A percentile compares a stretch with the other conserved stretches of the same genome.
phyloP scores from a whole-genome alignment of 78 protist species.

The Dictyostelium firmibasis region DNA sequence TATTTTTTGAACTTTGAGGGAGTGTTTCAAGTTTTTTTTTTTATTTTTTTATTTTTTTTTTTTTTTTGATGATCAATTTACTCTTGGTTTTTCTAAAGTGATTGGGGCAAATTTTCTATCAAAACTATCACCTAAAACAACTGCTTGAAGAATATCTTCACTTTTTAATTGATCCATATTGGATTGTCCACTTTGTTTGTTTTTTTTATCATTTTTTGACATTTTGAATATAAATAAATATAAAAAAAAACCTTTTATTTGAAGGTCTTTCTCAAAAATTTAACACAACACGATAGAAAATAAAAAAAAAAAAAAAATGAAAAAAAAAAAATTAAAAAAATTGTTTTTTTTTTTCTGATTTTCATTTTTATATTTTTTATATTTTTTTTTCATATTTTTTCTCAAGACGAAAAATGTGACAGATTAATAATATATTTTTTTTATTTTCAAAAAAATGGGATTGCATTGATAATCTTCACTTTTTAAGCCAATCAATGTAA shows the following conservation, averaged over 20 bases:
- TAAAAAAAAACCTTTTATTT: not conserved
- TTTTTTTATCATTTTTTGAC: not conserved
- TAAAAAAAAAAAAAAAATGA: not conserved
- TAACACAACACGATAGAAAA: not conserved
- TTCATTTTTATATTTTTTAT: too few species aligned
- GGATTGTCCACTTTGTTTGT: not conserved
- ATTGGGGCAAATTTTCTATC: constrained; percentile 74
- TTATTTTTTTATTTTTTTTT: not conserved
- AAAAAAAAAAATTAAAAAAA: too few species aligned
- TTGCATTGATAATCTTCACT: too few species aligned
- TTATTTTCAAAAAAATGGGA: too few species aligned
- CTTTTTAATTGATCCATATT: constrained; percentile 1
- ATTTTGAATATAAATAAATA: not conserved
- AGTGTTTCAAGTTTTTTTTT: too few species aligned
- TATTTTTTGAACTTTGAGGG: too few species aligned
- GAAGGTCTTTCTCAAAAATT: not conserved
- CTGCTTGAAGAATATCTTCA: constrained; percentile 69
- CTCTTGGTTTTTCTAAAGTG: constrained; percentile 80
- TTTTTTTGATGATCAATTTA: not conserved
- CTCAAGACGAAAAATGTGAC: too few species aligned
- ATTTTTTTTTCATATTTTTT: too few species aligned
- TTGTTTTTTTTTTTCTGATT: too few species aligned
- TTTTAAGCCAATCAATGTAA: too few species aligned
- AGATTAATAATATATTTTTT: too few species aligned
- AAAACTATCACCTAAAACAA: constrained; percentile 79